Base-by-base conservation (phyloP, 345 rosid genomes). In the Dimocarpus longan region DNA sequence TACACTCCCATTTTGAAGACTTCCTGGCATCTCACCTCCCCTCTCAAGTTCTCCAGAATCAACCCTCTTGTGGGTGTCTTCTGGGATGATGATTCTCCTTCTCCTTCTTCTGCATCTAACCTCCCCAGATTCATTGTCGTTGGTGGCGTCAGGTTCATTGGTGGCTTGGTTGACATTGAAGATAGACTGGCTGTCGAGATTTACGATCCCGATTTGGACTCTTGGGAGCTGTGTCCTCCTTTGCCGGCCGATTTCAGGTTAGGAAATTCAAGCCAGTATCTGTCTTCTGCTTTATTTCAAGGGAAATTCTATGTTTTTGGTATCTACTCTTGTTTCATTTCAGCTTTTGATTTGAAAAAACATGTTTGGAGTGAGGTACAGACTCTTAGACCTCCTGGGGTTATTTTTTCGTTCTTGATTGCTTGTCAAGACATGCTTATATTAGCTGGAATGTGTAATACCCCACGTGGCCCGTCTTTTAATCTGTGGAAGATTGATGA, bases 321-420 rank as follows among this genome's bases (percentile, higher is more conserved):
- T 43, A 86, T 87, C 80, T 87, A 82, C 64, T 80, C 91, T 0
- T 87, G 79, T 76, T 90, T 89, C 40, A 52, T 93, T 64, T 90
- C 98, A 0, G 88, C 83, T 52, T 93, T 95, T 43, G 90, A 88
- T 81, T 80, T 95, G 87, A 77, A 72, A 44, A 73, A 81, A 8
- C 90, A 74, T 37, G 83, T 86, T 2, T 95, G 97, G 97, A 85
- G 91, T 82, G 81, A 83, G 40, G 97, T 91, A 9, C 91, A 85
- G 71, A 91, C 93, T 3, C 86, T 95, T 24, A 84, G 96, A 82
- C 98, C 95, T 12, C 95, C 95, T 3, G 98, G 93, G 21, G 86
- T 90, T 8, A 69, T 80, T 16, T 94, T 93, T 37, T 89, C 89
- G 0, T 95, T 90, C 85, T 78, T 95, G 66, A 84, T 89, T 52